These are phyloP conservation scores for Symmetrospora coprosmae DNA, from an alignment of 768 basidiomycete species.

Conservation along the genomic window DNA sequence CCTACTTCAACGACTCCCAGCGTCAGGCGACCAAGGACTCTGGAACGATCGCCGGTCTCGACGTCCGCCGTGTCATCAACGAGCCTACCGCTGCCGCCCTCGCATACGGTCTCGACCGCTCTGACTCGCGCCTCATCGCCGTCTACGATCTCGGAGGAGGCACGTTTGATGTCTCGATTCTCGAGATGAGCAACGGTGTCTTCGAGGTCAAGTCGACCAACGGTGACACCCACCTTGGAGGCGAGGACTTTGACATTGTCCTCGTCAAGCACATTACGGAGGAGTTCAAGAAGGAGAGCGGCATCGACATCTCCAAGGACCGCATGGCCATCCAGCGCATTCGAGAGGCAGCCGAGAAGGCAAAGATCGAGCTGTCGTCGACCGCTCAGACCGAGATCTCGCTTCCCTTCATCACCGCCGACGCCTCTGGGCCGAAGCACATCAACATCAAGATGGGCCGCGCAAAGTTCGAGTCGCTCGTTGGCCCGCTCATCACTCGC, in stretches of 20 bases:
- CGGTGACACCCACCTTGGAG: constrained; percentile 94
- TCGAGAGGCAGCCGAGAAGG: constrained; percentile 97
- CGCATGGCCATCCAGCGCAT: constrained; percentile 97
- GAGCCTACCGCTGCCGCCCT: constrained; percentile 97
- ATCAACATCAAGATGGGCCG: constrained; percentile 83
- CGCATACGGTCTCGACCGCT: constrained; percentile 80
- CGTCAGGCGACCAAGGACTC: constrained; percentile 97
- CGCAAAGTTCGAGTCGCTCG: constrained; percentile 77
- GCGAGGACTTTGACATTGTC: constrained; percentile 89
- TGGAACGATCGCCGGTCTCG: constrained; percentile 90
- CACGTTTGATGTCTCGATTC: constrained; percentile 97
- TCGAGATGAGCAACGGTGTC: constrained; percentile 99
- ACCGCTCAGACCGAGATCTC: constrained; percentile 93
- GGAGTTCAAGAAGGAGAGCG: constrained; percentile 88
- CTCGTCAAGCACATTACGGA: constrained; percentile 71
- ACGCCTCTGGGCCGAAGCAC: constrained; percentile 87
- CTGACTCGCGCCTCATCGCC: constrained; percentile 73
- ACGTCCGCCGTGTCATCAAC: constrained; percentile 95
- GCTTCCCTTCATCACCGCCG: constrained; percentile 93
- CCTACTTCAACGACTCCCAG: constrained; percentile 99
- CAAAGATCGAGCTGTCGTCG: constrained; percentile 93
- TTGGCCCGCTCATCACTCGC: constrained; percentile 64
- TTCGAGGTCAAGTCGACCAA: constrained; percentile 99
- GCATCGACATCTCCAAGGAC: constrained; percentile 66
- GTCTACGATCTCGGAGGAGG: constrained; percentile 98